These are phyloP conservation scores for Astrothelium subdiscretum DNA, from an alignment of 495 filamentous ascomycete genomes.

Conservation along the genomic window DNA sequence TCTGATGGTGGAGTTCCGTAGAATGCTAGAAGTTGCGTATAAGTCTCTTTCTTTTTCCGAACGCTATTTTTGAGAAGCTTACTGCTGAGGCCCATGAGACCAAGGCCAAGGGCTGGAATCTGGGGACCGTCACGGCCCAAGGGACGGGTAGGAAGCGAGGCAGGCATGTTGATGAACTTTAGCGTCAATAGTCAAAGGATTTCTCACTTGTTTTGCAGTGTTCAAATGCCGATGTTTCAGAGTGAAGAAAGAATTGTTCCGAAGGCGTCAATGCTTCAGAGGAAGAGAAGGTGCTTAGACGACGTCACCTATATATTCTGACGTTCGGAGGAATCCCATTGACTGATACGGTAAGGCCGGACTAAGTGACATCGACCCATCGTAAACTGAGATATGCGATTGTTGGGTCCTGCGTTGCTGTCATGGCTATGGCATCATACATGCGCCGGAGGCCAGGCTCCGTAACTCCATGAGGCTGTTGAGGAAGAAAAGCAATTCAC, in stretches of 20 bases:
- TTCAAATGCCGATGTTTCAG: too few relatives aligned
- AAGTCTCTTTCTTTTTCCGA: too few relatives aligned
- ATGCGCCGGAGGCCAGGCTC: neutral
- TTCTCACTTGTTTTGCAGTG: too few relatives aligned
- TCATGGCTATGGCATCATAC: neutral
- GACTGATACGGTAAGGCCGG: conserved; percentile 38
- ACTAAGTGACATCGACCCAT: conserved; percentile 15
- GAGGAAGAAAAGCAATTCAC: too few relatives aligned
- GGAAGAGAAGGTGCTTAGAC: too few relatives aligned
- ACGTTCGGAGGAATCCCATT: conserved; percentile 8
- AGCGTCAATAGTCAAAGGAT: too few relatives aligned
- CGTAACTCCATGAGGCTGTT: neutral
- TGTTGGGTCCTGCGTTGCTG: conserved; percentile 16
- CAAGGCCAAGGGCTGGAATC: conserved; percentile 42
- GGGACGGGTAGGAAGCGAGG: conserved; percentile 5
- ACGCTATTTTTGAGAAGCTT: too few relatives aligned
- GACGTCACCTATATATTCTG: too few relatives aligned
- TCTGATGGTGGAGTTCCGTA: conserved; percentile 34
- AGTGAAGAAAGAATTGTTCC: too few relatives aligned
- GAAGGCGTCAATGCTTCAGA: too few relatives aligned
- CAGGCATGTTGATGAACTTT: neutral
- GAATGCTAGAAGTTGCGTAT: too few relatives aligned
- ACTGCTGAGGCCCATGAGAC: conserved; percentile 42
- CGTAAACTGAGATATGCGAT: conserved; percentile 15
- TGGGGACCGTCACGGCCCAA: conserved; percentile 42